Conservation (phyloP, 2,329 filamentous ascomycete species). For the Ophiocordyceps camponoti-leonardi region DNA sequence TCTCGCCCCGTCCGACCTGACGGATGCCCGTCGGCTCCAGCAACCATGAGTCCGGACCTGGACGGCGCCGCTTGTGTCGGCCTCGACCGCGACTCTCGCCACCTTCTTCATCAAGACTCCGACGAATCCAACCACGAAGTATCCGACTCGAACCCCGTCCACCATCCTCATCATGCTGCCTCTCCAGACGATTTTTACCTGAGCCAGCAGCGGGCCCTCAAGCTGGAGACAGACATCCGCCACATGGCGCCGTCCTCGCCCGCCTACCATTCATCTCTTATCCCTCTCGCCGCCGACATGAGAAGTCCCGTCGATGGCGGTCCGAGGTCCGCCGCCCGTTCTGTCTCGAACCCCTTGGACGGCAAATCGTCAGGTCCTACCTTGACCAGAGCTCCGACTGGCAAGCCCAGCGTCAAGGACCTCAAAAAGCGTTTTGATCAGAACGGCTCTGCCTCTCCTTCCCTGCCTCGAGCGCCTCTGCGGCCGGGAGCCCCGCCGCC, state of each 20-base stretch:
- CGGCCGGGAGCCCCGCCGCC: conserved; percentile 14
- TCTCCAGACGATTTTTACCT: conserved; percentile 38
- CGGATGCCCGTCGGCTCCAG: conserved; percentile 23
- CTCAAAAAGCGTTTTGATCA: conserved; percentile 66
- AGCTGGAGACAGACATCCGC: not conserved
- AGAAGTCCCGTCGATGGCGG: not conserved
- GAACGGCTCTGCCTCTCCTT: conserved; percentile 20
- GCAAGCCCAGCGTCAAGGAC: conserved; percentile 60
- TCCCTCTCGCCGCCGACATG: conserved; percentile 19
- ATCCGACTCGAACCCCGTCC: not conserved
- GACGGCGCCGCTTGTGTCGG: conserved; percentile 10
- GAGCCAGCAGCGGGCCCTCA: conserved; percentile 16
- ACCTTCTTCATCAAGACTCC: not conserved
- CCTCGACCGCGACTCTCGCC: conserved; percentile 2
- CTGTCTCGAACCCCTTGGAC: conserved; percentile 38
- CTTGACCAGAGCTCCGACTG: conserved; percentile 14
- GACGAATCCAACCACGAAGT: not conserved
- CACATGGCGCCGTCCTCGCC: conserved; percentile 18
- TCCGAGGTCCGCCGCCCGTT: conserved; percentile 27
- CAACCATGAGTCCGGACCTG: conserved; percentile 13
- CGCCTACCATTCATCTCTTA: conserved; percentile 14
- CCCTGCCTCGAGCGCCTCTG: conserved; percentile 18
- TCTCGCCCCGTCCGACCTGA: conserved; percentile 23
- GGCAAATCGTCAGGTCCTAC: conserved; percentile 16
- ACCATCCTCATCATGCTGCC: conserved; percentile 16